Evolutionary conservation across 2,329 filamentous ascomycete species (phyloP).

Genomic region (Knufia fluminis): DNA sequence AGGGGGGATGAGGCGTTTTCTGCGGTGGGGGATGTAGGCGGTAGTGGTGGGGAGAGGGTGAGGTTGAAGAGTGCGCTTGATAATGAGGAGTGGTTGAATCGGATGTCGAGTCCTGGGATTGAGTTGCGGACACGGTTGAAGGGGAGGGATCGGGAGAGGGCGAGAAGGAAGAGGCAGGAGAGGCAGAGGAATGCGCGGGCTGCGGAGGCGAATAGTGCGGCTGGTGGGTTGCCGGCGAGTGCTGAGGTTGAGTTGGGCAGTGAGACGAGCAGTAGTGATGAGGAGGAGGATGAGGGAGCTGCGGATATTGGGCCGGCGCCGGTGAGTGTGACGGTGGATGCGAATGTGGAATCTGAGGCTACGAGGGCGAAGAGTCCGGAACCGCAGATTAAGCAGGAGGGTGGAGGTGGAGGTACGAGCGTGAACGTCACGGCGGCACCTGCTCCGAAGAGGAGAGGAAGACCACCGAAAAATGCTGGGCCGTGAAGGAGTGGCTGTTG

Average conservation of each 20-base stretch:
- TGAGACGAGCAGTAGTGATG: constrained; percentile 21
- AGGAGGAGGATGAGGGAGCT: constrained; percentile 36
- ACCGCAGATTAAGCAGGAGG: constrained; percentile 35
- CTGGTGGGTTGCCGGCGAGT: background rate
- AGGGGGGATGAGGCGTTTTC: constrained; percentile 51
- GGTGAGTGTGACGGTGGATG: background rate
- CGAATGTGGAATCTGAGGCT: constrained; percentile 28
- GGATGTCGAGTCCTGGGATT: constrained; percentile 49
- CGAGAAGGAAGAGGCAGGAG: constrained; percentile 18
- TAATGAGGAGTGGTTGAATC: constrained; percentile 53
- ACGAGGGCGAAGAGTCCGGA: constrained; percentile 28
- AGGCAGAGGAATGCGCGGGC: background rate
- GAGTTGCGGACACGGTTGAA: constrained; percentile 20
- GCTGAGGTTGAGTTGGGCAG: background rate
- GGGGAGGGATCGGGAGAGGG: constrained; percentile 22
- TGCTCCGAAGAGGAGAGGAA: constrained; percentile 9
- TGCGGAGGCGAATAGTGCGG: background rate
- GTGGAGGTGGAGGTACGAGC: constrained; percentile 26
- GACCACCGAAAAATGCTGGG: constrained; percentile 22
- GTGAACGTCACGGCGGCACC: constrained; percentile 19
- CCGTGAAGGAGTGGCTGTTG: no score
- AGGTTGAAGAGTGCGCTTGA: constrained; percentile 47
- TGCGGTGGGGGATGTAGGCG: constrained; percentile 69
- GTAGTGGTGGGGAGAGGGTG: constrained; percentile 48
- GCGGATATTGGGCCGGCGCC: background rate